phyloP scores from a whole-genome alignment of 306 rosid genomes.

The Dalbergia oliveri region DNA sequence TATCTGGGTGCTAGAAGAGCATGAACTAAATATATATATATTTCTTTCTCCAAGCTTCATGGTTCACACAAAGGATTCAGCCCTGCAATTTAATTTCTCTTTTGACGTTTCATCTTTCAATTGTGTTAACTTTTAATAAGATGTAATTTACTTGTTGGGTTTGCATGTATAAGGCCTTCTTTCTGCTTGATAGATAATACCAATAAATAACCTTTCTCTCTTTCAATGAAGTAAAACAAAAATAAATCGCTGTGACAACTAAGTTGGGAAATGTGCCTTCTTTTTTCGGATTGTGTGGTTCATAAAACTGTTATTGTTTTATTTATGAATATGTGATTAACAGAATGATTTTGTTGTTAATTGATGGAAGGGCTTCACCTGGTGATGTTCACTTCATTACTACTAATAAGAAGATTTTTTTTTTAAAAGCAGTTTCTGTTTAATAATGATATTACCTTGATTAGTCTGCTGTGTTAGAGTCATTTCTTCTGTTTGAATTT shows the following conservation, averaged over 20 bases:
- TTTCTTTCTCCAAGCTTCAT: slow-evolving; percentile 19
- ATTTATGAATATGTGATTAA: slow-evolving; percentile 3
- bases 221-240: slow-evolving; percentile 1
- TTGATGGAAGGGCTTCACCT: slow-evolving; percentile 7
- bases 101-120: slow-evolving; percentile 15
- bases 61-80: background rate
- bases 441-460: slow-evolving; percentile 25
- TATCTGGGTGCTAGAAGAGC: slow-evolving; percentile 1
- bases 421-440: background rate
- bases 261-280: slow-evolving; percentile 19
- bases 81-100: background rate
- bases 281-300: slow-evolving; percentile 1
- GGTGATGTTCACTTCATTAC: background rate
- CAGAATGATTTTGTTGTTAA: background rate
- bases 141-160: background rate
- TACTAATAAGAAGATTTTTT: background rate
- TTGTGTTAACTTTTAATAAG: background rate
- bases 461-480: slow-evolving; percentile 15
- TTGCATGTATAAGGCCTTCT: background rate
- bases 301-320: background rate
- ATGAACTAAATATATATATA: slow-evolving; percentile 7
- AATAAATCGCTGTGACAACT: background rate
- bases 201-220: background rate
- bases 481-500: slow-evolving; percentile 26
- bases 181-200: background rate